Conservation (phyloP, 371 early-diverging fungal genomes). For the Nematocida homosporus region DNA sequence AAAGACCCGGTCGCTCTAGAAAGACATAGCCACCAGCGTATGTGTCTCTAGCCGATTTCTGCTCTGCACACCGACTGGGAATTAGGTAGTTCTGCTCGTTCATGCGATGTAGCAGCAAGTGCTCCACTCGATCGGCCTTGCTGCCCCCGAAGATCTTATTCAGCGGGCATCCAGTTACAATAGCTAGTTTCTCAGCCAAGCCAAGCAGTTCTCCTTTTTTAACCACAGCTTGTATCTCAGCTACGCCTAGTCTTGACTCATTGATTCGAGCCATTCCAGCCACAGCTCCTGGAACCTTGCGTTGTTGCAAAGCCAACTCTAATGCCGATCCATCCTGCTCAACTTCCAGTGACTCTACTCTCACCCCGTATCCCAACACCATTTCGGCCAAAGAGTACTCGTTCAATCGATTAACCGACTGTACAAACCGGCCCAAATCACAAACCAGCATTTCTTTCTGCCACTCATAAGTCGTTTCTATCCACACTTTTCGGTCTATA, state of each 20-base stretch:
- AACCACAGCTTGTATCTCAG: conserved; percentile 50
- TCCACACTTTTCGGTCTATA: not conserved
- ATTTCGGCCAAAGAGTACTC: conserved; percentile 33
- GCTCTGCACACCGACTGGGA: conserved; percentile 62
- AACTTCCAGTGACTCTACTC: not conserved
- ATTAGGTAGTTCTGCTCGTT: conserved; percentile 66
- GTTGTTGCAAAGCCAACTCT: not conserved
- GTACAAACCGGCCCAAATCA: conserved; percentile 21
- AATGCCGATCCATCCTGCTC: not conserved
- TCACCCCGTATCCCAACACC: conserved; percentile 5
- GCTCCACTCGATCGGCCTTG: conserved; percentile 95
- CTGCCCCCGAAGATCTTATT: conserved; percentile 77
- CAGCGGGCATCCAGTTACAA: conserved; percentile 64
- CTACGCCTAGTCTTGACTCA: conserved; percentile 3
- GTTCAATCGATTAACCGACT: conserved; percentile 32
- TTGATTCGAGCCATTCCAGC: not conserved
- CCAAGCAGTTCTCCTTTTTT: conserved; percentile 54
- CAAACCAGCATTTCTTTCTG: conserved; percentile 20
- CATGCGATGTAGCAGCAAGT: conserved; percentile 88
- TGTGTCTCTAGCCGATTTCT: conserved; percentile 74
- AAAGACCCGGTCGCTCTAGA: conserved; percentile 91
- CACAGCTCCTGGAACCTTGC: not conserved
- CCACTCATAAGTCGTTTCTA: not conserved
- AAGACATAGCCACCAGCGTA: conserved; percentile 95
- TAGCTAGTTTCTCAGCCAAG: conserved; percentile 63